These are phyloP conservation scores for Chiua virens DNA, from an alignment of 768 basidiomycete genomes.

Conservation along the genomic window DNA sequence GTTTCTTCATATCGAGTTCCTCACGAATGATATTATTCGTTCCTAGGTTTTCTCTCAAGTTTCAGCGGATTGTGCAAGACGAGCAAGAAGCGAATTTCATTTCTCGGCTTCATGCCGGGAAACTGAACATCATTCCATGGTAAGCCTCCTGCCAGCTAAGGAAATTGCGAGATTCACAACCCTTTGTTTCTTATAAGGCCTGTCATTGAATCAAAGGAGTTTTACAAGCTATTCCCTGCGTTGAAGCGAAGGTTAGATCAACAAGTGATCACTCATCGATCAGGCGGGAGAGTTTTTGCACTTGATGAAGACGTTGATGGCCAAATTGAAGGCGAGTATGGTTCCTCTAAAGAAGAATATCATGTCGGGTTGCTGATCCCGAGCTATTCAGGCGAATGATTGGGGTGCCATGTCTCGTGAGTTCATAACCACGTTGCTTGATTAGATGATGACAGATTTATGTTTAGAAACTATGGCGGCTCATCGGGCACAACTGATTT, in stretches of 20 bases:
- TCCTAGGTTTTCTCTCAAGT: conserved; percentile 53
- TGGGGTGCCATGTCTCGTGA: conserved; percentile 65
- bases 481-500: conserved; percentile 47
- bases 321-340: conserved; percentile 56
- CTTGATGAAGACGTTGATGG: conserved; percentile 63
- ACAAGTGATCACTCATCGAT: conserved; percentile 47
- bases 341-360: background rate
- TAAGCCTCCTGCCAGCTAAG: background rate
- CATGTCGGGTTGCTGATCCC: background rate
- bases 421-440: conserved; percentile 11
- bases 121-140: conserved; percentile 62
- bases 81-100: conserved; percentile 66
- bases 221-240: conserved; percentile 53
- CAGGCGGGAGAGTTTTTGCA: conserved; percentile 56
- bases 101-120: conserved; percentile 54
- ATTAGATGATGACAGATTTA: background rate
- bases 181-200: conserved; percentile 33
- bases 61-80: conserved; percentile 60
- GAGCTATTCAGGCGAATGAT: conserved; percentile 46
- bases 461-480: conserved; percentile 46
- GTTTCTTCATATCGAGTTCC: background rate
- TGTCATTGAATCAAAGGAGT: conserved; percentile 60
- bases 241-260: conserved; percentile 49
- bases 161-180: background rate
- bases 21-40: background rate